Percentiles rank a stretch among this genome's conserved stretches.
Conservation (phyloP, 768 basidiomycete species). For the Amanita subjunquillea region DNA sequence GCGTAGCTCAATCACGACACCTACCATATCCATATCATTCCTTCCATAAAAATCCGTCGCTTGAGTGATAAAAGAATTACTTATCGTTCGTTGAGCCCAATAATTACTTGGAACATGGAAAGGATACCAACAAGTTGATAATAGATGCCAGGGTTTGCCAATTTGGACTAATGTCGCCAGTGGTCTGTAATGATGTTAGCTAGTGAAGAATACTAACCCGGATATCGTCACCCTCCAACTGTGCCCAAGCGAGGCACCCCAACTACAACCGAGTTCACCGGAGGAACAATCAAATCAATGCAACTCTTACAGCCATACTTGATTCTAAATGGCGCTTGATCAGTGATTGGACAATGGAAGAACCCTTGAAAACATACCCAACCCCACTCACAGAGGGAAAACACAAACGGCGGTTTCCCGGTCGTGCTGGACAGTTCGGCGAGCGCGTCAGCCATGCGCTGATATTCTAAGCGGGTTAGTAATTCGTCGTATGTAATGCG, state of each 20-base stretch:
- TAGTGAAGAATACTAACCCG: not conserved
- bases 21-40: slow-evolving; percentile 62
- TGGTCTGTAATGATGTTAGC: slow-evolving; percentile 28
- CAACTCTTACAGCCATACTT: slow-evolving; percentile 38
- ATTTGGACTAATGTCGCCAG: slow-evolving; percentile 35
- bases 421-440: slow-evolving; percentile 32
- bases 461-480: slow-evolving; percentile 28
- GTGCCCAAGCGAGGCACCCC: slow-evolving; percentile 51
- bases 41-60: slow-evolving; percentile 57
- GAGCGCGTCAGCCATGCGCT: slow-evolving; percentile 55
- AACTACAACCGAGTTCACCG: slow-evolving; percentile 15
- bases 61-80: slow-evolving; percentile 58
- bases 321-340: slow-evolving; percentile 24
- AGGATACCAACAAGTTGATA: slow-evolving; percentile 40
- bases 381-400: slow-evolving; percentile 60
- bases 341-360: not conserved
- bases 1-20: slow-evolving; percentile 1
- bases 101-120: not conserved
- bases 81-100: slow-evolving; percentile 12
- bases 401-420: slow-evolving; percentile 33
- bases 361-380: slow-evolving; percentile 27
- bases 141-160: slow-evolving; percentile 49
- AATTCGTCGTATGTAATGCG: not conserved
- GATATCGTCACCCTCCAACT: slow-evolving; percentile 49
- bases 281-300: not conserved